Conservation (phyloP, 2,329 filamentous ascomycete genomes). For the Aotearoamyces nothofagi region DNA sequence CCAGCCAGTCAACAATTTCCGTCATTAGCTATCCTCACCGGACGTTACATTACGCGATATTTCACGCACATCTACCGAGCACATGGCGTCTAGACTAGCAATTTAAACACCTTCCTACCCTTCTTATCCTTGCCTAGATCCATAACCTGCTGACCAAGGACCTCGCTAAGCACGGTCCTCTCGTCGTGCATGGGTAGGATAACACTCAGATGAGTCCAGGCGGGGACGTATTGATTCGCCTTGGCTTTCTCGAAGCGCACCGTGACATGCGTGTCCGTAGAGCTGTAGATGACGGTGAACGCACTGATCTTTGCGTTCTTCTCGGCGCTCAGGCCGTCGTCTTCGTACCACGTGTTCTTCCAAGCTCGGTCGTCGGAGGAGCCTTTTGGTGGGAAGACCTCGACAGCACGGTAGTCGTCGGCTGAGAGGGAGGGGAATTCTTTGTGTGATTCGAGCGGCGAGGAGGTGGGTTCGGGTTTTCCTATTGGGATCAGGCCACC, state of each 20-base stretch:
- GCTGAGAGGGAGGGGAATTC: constrained; percentile 26
- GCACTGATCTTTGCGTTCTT: constrained; percentile 23
- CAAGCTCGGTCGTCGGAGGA: constrained; percentile 24
- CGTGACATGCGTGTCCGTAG: constrained; percentile 26
- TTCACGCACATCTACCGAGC: too few relatives aligned
- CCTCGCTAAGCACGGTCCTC: constrained; percentile 4
- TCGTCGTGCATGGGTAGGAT: constrained; percentile 34
- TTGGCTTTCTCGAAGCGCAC: constrained; percentile 26
- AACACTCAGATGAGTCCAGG: constrained; percentile 32
- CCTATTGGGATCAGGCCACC: constrained; percentile 38
- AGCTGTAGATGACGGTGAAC: constrained; percentile 28
- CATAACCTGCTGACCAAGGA: background rate
- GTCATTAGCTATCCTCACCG: too few relatives aligned
- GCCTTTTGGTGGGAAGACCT: constrained; percentile 36
- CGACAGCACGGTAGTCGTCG: constrained; percentile 39
- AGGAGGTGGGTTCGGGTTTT: constrained; percentile 31
- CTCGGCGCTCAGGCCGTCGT: constrained; percentile 33
- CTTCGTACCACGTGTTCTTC: constrained; percentile 34
- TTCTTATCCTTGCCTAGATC: background rate
- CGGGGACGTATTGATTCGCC: constrained; percentile 26
- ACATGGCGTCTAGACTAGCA: too few relatives aligned
- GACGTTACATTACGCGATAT: too few relatives aligned
- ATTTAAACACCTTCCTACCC: background rate
- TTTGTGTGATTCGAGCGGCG: constrained; percentile 30
- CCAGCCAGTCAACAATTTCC: too few relatives aligned